Conservation (phyloP, 2,329 filamentous ascomycete genomes). For the Exophiala calicioides region DNA sequence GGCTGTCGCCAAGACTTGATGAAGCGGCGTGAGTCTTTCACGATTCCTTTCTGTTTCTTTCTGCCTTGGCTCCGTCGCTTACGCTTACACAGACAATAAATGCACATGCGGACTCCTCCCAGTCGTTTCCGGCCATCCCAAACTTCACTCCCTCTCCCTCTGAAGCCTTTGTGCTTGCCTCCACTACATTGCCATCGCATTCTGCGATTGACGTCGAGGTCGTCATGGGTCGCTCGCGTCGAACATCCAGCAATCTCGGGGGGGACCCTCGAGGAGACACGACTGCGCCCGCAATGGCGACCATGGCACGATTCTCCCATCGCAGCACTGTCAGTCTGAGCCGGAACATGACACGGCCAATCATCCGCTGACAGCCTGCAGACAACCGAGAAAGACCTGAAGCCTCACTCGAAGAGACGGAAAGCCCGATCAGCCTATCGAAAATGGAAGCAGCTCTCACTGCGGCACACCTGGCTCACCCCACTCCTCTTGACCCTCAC, state of each 20-base stretch:
- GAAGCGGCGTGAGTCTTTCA: no score
- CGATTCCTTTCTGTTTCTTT: no score
- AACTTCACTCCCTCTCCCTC: background rate
- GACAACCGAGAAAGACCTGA: conserved; percentile 28
- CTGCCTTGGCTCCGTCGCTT: background rate
- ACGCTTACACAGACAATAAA: no score
- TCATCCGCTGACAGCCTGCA: conserved; percentile 17
- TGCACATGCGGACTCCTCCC: no score
- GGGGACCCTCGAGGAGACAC: conserved; percentile 51
- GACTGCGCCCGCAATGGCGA: conserved; percentile 48
- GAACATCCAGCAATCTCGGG: conserved; percentile 47
- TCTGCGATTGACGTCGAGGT: background rate
- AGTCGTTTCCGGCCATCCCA: no score
- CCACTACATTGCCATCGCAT: conserved; percentile 4
- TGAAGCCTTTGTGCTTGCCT: no score
- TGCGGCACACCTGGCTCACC: conserved; percentile 56
- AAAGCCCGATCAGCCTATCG: conserved; percentile 46
- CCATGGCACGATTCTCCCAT: conserved; percentile 38
- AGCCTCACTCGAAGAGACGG: conserved; percentile 46
- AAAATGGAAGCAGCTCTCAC: conserved; percentile 42
- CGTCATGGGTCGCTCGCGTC: conserved; percentile 37
- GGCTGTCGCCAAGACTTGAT: no score
- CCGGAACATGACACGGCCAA: no score
- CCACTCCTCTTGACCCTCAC: conserved; percentile 67
- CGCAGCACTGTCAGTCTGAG: no score